Evolutionary conservation across 2,329 filamentous ascomycete genomes (phyloP).

Genomic region (Cyclaneusma minus): DNA sequence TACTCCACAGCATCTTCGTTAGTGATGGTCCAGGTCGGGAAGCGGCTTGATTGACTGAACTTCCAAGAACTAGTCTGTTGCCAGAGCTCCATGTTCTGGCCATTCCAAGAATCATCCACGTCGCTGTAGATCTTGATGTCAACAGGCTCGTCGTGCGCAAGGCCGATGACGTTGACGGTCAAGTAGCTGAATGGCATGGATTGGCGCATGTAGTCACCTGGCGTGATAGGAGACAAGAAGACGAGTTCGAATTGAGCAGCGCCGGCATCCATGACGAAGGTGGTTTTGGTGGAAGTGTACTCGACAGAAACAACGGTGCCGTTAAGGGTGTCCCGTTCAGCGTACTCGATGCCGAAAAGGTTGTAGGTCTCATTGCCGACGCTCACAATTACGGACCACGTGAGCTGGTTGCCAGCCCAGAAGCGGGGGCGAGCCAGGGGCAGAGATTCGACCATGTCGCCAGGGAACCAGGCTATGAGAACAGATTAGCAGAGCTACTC

Average conservation of each 20-base stretch:
- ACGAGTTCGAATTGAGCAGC: conserved; percentile 15
- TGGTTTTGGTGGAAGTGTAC: conserved; percentile 19
- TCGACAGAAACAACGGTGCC: conserved; percentile 10
- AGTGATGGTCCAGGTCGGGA: conserved; percentile 5
- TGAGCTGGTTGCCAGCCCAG: conserved; percentile 18
- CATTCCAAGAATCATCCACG: conserved; percentile 21
- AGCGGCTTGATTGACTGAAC: conserved; percentile 3
- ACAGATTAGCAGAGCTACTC: no score
- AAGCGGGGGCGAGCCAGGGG: conserved; percentile 16
- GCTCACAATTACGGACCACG: conserved; percentile 19
- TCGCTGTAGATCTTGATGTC: conserved; percentile 18
- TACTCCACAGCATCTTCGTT: conserved; percentile 3
- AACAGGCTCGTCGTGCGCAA: not conserved
- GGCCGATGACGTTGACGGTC: conserved; percentile 10
- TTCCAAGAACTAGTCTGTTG: conserved; percentile 5
- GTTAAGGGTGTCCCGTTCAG: conserved; percentile 7
- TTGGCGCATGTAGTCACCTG: conserved; percentile 18
- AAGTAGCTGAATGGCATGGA: conserved; percentile 21
- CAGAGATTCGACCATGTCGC: conserved; percentile 11
- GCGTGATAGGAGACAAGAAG: conserved; percentile 21
- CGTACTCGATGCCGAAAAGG: conserved; percentile 15
- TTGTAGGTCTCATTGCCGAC: conserved; percentile 17
- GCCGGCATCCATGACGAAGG: conserved; percentile 14
- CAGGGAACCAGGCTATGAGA: conserved; percentile 19
- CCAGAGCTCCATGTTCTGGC: conserved; percentile 6